Percentiles rank a stretch among this genome's conserved stretches.
These are phyloP conservation scores for Rubia peregrina DNA, from an alignment of 305 asterid species.

Conservation along the genomic window DNA sequence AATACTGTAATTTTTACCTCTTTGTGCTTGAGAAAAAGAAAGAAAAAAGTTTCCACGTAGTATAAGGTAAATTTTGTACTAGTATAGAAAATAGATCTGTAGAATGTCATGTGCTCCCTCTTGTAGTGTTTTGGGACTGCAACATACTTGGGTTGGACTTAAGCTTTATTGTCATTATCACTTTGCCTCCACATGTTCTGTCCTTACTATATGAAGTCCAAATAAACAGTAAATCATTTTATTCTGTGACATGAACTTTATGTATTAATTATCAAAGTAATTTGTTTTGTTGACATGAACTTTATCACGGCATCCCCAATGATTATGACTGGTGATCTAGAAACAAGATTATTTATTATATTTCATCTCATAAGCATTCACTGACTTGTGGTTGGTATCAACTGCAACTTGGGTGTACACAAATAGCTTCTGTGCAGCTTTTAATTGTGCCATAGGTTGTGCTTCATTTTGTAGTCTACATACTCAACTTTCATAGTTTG, in stretches of 20 bases:
- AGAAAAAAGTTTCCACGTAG: not conserved
- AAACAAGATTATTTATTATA: not conserved
- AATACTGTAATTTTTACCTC: not conserved
- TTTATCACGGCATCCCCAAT: not conserved
- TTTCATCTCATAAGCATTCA: not conserved
- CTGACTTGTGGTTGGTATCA: not conserved
- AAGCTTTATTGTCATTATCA: not conserved
- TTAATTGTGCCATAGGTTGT: not conserved
- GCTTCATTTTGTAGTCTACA: not conserved
- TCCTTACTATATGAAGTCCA: not conserved
- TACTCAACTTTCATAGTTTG: not conserved
- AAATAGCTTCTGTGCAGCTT: not conserved
- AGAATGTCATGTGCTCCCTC: not conserved
- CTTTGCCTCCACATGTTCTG: no score
- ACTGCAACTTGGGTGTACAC: not conserved
- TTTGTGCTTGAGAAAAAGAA: not conserved
- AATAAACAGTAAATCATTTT: not conserved
- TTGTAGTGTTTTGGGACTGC: not conserved
- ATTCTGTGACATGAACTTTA: not conserved
- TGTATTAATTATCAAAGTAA: not conserved
- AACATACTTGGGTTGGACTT: not conserved
- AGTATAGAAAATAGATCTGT: not conserved
- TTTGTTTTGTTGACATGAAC: not conserved
- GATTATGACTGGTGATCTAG: not conserved
- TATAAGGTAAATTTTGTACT: not conserved